A percentile compares a stretch with the other conserved stretches of the same genome.
Evolutionary conservation across 371 early-diverging fungal species (phyloP).

Genomic region (Lichtheimia ornata): DNA sequence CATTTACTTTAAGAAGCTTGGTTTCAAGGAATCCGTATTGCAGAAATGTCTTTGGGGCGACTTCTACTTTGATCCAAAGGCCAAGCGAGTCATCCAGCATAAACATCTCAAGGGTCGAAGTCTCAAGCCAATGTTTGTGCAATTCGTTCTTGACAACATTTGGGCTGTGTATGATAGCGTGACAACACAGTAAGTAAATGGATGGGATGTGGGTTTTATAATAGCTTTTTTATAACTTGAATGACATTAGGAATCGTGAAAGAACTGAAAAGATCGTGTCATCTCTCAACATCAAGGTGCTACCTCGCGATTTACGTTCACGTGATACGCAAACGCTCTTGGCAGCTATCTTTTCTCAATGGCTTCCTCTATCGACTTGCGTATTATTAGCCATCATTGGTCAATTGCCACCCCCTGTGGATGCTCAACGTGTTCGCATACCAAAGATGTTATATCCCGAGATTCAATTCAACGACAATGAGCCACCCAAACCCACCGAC

Average conservation of each 20-base stretch:
- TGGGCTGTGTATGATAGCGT: constrained; percentile 95
- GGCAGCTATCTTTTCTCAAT: constrained; percentile 79
- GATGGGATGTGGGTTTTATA: not conserved
- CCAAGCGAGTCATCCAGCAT: constrained; percentile 84
- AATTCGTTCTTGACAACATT: constrained; percentile 91
- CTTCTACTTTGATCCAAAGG: constrained; percentile 93
- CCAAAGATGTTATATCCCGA: constrained; percentile 78
- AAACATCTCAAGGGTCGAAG: constrained; percentile 82
- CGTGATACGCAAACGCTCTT: constrained; percentile 82
- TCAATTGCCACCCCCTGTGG: constrained; percentile 84
- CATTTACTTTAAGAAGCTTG: constrained; percentile 88
- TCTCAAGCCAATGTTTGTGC: constrained; percentile 94
- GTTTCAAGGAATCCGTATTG: constrained; percentile 76
- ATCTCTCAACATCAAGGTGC: constrained; percentile 82
- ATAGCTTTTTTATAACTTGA: not conserved
- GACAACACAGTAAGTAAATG: constrained; percentile 58
- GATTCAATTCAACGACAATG: constrained; percentile 33
- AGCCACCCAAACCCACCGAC: constrained; percentile 50
- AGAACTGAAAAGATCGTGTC: constrained; percentile 91
- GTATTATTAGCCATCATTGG: constrained; percentile 83
- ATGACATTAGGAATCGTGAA: constrained; percentile 65
- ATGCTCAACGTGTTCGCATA: constrained; percentile 81
- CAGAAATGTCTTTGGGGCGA: constrained; percentile 94
- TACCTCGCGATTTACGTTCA: constrained; percentile 84
- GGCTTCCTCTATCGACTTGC: constrained; percentile 81